Evolutionary conservation across 2,329 filamentous ascomycete species (phyloP), one percentile per base, ranked within the genome.

Genomic region (Trichoderma harzianum): DNA sequence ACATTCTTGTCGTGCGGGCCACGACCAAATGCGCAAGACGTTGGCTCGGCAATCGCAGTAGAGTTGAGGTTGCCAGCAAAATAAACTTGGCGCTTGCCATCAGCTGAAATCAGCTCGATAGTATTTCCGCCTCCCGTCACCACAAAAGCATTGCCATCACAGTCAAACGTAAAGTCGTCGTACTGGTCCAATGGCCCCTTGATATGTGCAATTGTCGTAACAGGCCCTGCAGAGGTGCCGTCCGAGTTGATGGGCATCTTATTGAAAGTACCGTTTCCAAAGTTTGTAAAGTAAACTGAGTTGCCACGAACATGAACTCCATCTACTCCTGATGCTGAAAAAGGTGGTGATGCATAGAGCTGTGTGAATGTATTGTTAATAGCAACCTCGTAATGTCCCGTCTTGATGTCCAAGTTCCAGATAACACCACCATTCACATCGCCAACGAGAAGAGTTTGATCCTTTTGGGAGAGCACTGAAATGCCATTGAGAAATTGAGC

Each of bases 401-500:
- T 77, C 10, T 58, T 36, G 21, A 76, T 74, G 47, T 78, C 72
- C 16, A 78, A 34, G 26, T 68, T 72, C 68, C 76, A 78, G 5
- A 79, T 72, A 21, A 58, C 63, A 3, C 78, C 78, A 10, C 70
- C 69, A 58, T 75, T 74, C 5, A 74, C 65, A 58, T 79, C 78
- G 8, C 72, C 73, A 2, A 76, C 68, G 7, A 79, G 75, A n/a
- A 78, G 61, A 12, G 74, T 62, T 11, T 66, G 47, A 3, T 73
- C 71, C 8, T 73, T 66, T 1, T 75, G 57, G 0, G 75, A 67
- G 5, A 75, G 24, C 2, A 75, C 71, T 12, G 74, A 73, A 64
- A 79, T 73, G 26, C 78, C 78, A 60, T 80, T 77, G 7, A 77
- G 73, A 39, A 78, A 77, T 24, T 73, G 72, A 6, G 76, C 76